phyloP scores from a whole-genome alignment of 2,329 filamentous ascomycete genomes.

The Plectosphaerella sp. region DNA sequence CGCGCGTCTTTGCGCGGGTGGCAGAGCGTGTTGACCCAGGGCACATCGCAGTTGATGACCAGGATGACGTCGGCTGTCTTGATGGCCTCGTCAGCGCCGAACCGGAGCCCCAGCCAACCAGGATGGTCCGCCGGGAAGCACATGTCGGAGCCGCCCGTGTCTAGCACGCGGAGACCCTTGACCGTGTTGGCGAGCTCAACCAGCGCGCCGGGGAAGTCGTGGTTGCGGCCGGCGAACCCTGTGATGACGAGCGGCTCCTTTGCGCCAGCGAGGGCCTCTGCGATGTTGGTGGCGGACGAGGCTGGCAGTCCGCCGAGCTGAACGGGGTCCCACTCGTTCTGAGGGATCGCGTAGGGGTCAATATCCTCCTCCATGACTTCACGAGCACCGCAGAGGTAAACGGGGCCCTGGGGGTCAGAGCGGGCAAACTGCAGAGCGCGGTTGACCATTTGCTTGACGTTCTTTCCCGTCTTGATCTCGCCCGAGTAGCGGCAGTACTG shows the following conservation, averaged over 20 bases:
- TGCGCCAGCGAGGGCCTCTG: conserved; percentile 58
- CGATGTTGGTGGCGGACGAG: conserved; percentile 52
- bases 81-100: conserved; percentile 69
- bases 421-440: conserved; percentile 71
- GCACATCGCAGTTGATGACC: conserved; percentile 84
- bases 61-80: conserved; percentile 77
- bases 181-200: conserved; percentile 65
- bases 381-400: conserved; percentile 68
- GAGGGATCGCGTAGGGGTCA: conserved; percentile 63
- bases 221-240: conserved; percentile 68
- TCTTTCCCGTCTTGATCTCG: conserved; percentile 73
- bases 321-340: conserved; percentile 66
- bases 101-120: conserved; percentile 66
- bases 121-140: conserved; percentile 71
- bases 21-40: conserved; percentile 82
- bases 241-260: conserved; percentile 66
- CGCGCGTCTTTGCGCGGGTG: conserved; percentile 46
- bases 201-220: conserved; percentile 54
- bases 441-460: conserved; percentile 80
- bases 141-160: conserved; percentile 77
- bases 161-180: conserved; percentile 65
- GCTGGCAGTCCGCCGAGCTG: conserved; percentile 56
- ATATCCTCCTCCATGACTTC: conserved; percentile 84
- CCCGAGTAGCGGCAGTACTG: conserved; percentile 77
- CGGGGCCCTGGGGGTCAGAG: conserved; percentile 68